Base-by-base conservation (phyloP, 2,329 filamentous ascomycete genomes). In the Setomelanomma holmii region DNA sequence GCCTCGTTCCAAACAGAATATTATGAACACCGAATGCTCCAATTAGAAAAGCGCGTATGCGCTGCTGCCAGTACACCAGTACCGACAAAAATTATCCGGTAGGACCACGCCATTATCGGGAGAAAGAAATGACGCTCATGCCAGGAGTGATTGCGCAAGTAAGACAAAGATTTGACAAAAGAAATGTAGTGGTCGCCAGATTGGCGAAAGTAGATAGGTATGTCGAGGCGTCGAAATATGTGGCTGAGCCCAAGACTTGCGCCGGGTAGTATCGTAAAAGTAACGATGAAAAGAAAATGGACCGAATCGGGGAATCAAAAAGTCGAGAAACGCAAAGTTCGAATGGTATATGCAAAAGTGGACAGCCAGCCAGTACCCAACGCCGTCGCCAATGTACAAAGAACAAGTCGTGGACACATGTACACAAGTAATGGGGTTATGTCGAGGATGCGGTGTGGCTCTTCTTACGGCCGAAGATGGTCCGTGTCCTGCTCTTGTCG, bases 401-500 rank as follows among this genome's bases (percentile, higher is more conserved):
- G 50, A 58, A 65, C 58, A 61, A 48, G 47, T 72, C 71, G 61
- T 73, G 64, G 60, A 67, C 68, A 66, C 70, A 68, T 73, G 33
- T 66, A 67, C 54, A 68, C 14, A 45, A 49, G 45, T 55, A 45
- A 46, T 38, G 43, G 45, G 34, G 39, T 58, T 45, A 58, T 19
- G 39, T 50, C 35, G 51, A 54, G 54, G 55, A 58, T 38, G 48
- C 43, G 14, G 65, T 67, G 40, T 63, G 49, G 58, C 70, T 75
- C 71, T 82, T 80, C 73, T 85, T 86, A 58, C 83, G 79, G 56
- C 87, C 83, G 74, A 93, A 93, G 65, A 93, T 87, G 55, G 84
- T 86, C 63, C 90, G 82, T 2, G 88, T 86, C 57, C 88, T 86
- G 22, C 89, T 91, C 77, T 93, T 93, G 76, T 89, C 90, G 55